phyloP scores from a whole-genome alignment of 768 basidiomycete species.

The Mycena filopes region DNA sequence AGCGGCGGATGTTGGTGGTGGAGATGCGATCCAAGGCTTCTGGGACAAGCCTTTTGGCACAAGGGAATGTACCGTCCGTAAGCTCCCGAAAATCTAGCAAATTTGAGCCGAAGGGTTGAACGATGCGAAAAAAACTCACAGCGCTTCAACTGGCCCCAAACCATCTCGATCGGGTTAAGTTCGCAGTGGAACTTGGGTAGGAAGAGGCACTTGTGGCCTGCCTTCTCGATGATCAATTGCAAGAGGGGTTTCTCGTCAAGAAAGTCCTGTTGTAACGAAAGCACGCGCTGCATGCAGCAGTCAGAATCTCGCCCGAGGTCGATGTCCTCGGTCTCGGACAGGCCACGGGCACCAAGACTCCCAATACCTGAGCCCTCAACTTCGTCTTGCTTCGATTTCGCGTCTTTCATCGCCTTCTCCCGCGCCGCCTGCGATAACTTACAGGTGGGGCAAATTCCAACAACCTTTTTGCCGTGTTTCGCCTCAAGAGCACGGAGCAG shows the following conservation, averaged over 20 bases:
- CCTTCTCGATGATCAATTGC: constrained; percentile 33
- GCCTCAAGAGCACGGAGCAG: constrained; percentile 13
- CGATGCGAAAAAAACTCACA: constrained; percentile 31
- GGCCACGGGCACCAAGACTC: constrained; percentile 16
- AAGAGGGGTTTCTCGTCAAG: constrained; percentile 34
- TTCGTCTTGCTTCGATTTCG: constrained; percentile 29
- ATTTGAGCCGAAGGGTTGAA: constrained; percentile 9
- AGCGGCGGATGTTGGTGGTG: constrained; percentile 33
- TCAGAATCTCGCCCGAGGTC: constrained; percentile 9
- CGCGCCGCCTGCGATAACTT: too few relatives aligned
- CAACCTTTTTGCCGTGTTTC: constrained; percentile 15
- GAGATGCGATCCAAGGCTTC: constrained; percentile 34
- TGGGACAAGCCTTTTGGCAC: constrained; percentile 36
- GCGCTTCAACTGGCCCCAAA: constrained; percentile 41
- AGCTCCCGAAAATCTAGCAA: constrained; percentile 34
- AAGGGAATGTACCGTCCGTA: constrained; percentile 39
- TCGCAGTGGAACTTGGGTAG: constrained; percentile 24
- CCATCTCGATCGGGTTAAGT: constrained; percentile 42
- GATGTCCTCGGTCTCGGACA: constrained; percentile 27
- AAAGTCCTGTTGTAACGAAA: constrained; percentile 35
- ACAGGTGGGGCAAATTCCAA: constrained; percentile 34
- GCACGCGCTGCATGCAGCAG: constrained; percentile 37
- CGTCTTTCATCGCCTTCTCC: constrained; percentile 28
- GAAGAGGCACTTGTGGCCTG: constrained; percentile 38
- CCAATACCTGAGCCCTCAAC: constrained; percentile 24